Evolutionary conservation across 306 rosid genomes (phyloP), one percentile per base, ranked within the genome.

Genomic region (Rosa multiflora): DNA sequence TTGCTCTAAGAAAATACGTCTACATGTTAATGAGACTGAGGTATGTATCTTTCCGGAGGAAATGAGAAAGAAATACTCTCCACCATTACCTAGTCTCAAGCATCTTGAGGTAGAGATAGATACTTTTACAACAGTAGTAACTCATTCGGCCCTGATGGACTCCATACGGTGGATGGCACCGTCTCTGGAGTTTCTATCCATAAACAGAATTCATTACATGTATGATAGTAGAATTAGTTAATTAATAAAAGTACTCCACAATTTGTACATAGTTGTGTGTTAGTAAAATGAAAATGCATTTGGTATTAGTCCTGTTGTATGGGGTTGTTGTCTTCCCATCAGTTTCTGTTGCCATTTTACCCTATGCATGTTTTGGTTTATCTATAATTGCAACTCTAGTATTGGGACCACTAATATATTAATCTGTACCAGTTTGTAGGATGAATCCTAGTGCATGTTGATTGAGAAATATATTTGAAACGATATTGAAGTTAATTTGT

Each of bases 141-240:
- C 43, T 63, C n/a, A 63, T 32, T 63, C 39, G 8, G 67, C 20
- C 8, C 29, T 62, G 68, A 62, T 62, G 39, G 68, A 63, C 37
- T 63, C 68, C 69, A 32, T 63, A n/a, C 3, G 42, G 18, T 63
- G 68, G 66, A 59, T 59, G 66, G 66, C 66, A 10, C 66, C 66
- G 14, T 59, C 66, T 59, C 29, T 59, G 17, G n/a, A 29, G 69
- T 63, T 32, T 63, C 4, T 63, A 32, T 63, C 68, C 68, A 12
- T 29, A 12, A 63, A 63, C 68, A 63, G 42, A 29, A 63, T 5
- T 26, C 7, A 4, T 9, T 10, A 61, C 37, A 23, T 21, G 0
- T 7, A 53, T 53, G 61, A 20, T 18, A 18, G 61, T 53, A 53
- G 26, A 53, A 18, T 7, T 18, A 55, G 4, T 55, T 55, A 20